Evolutionary conservation across 164 flowering plant species (phyloP), one percentile per base, ranked within the genome.

Genomic region (Vitis cinerea): DNA sequence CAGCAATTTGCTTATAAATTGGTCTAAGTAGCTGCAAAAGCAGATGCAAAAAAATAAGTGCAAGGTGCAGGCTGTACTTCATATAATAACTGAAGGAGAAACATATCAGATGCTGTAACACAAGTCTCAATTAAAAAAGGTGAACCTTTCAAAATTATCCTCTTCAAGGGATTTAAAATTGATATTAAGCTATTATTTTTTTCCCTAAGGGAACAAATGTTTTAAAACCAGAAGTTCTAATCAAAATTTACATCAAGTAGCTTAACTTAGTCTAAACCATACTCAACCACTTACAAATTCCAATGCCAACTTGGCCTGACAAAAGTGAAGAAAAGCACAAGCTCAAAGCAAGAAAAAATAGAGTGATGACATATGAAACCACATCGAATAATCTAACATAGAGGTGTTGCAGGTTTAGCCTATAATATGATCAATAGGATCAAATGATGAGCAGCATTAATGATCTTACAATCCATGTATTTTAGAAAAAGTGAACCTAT

Each of bases 1-100:
- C 99, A 19, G 99, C 99, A 74, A 96, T 92, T 84, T 96, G 96
- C 86, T 74, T 93, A 72, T 96, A 96, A 74, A 96, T 90, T 68
- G 99, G 99, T 14, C 99, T 97, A 72, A 96, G 97, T 60, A 96
- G 83, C 99, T 96, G 93, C 72, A 72, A 70, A 50, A 64, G 68
- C 63, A 49, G 64, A 37, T 37, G 73, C 37, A 50, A 67, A 56
- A 71, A 67, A 56, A 71, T 53, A 68, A 30, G 29, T 13, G 8
- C 50, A 54, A 55, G 13, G 48, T 17, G n/a, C 27, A 23, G 2
- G 27, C 1, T 4, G 13, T 11, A 9, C 5, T 4, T 8, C 11
- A 61, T 8, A 14, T 19, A 58, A 67, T 14, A 37, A 63, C 53
- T 63, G 10, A n/a, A 50, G 11, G 53, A 48, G 51, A 16, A 44